Conservation (phyloP, 2,329 filamentous ascomycete species). For the Ceratocystis diversiconidia region DNA sequence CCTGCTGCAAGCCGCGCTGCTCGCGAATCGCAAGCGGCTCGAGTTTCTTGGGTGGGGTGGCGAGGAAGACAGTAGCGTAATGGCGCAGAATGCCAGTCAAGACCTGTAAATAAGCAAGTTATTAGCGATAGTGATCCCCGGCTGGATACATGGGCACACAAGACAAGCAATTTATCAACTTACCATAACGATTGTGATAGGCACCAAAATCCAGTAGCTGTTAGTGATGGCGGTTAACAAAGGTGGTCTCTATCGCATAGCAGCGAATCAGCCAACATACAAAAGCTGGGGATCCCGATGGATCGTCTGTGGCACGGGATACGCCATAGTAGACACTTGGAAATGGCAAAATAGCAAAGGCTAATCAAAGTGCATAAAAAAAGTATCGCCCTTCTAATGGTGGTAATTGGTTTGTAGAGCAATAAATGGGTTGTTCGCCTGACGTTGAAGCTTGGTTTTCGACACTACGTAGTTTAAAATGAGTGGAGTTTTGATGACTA, state of each 20-base stretch:
- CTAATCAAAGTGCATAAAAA: no score
- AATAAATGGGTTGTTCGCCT: not conserved
- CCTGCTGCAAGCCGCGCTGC: slow-evolving; percentile 70
- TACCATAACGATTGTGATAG: slow-evolving; percentile 91
- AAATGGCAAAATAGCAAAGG: not conserved
- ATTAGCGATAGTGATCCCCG: not conserved
- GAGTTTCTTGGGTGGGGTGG: slow-evolving; percentile 68
- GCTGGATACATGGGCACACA: not conserved
- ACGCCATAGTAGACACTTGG: not conserved
- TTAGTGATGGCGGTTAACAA: slow-evolving; percentile 20
- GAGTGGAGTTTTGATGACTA: slow-evolving; percentile 10
- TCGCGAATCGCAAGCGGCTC: slow-evolving; percentile 66
- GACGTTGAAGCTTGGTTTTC: slow-evolving; percentile 3
- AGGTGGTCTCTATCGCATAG: slow-evolving; percentile 14
- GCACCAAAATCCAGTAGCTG: slow-evolving; percentile 98
- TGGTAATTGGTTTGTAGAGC: not conserved
- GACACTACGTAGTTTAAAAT: not conserved
- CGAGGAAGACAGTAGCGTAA: slow-evolving; percentile 87
- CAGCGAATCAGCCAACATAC: slow-evolving; percentile 38
- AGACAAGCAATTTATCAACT: not conserved
- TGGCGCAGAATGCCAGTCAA: slow-evolving; percentile 90
- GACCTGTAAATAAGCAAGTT: slow-evolving; percentile 33
- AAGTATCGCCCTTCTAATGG: not conserved
- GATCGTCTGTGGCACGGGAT: slow-evolving; percentile 58
- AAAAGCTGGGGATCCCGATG: slow-evolving; percentile 96